Evolutionary conservation across 768 basidiomycete species (phyloP).

Genomic region (Suillus occidentalis): DNA sequence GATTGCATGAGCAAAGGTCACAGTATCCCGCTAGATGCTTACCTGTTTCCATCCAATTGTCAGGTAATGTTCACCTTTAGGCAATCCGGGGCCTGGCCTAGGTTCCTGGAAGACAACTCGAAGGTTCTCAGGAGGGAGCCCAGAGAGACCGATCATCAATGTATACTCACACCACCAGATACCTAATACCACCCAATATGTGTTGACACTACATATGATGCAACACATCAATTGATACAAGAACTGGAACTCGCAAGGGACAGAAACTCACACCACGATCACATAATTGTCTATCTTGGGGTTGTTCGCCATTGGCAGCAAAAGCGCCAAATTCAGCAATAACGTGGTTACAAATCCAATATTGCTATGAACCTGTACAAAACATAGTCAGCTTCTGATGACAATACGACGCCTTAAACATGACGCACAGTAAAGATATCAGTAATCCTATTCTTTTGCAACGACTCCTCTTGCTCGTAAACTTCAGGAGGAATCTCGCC

Average conservation of each 20-base stretch:
- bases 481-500: slow-evolving; percentile 60
- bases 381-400: background rate
- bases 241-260: background rate
- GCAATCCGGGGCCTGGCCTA: slow-evolving; percentile 75
- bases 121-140: slow-evolving; percentile 1
- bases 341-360: slow-evolving; percentile 69
- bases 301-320: slow-evolving; percentile 57
- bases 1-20: slow-evolving; percentile 23
- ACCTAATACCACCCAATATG: slow-evolving; percentile 75
- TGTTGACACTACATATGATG: slow-evolving; percentile 58
- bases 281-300: slow-evolving; percentile 74
- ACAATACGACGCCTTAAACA: background rate
- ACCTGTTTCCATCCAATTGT: slow-evolving; percentile 89
- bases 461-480: slow-evolving; percentile 71
- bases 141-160: background rate
- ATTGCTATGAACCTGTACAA: slow-evolving; percentile 66
- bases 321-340: slow-evolving; percentile 67
- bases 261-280: slow-evolving; percentile 59
- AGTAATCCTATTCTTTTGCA: slow-evolving; percentile 84
- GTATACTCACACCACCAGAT: slow-evolving; percentile 81
- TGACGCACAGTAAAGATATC: slow-evolving; percentile 73
- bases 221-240: slow-evolving; percentile 33
- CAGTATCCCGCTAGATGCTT: background rate
- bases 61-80: slow-evolving; percentile 73
- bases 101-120: slow-evolving; percentile 82